These are phyloP conservation scores for Hyaloscypha finlandica DNA, from an alignment of 495 filamentous ascomycete species.

Conservation along the genomic window DNA sequence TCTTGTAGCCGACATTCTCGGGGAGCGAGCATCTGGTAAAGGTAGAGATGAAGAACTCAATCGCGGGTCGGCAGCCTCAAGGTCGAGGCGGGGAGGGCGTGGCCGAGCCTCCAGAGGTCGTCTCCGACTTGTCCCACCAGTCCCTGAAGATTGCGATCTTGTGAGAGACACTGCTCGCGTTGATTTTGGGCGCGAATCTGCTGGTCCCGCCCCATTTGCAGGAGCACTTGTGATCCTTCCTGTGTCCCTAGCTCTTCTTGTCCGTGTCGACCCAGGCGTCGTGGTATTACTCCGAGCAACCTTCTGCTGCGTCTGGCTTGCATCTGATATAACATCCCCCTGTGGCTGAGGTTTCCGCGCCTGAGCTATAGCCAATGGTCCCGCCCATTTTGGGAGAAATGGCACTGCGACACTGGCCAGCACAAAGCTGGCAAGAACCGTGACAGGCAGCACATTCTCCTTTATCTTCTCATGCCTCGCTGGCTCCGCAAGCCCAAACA, in stretches of 20 bases:
- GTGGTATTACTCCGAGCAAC: constrained; percentile 67
- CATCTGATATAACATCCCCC: constrained; percentile 57
- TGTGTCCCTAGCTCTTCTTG: constrained; percentile 34
- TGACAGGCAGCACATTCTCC: constrained; percentile 73
- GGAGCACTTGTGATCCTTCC: constrained; percentile 35
- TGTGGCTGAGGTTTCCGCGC: constrained; percentile 64
- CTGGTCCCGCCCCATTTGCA: constrained; percentile 3
- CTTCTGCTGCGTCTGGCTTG: constrained; percentile 34
- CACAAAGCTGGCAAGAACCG: constrained; percentile 70
- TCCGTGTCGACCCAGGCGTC: constrained; percentile 31
- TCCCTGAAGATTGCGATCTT: constrained; percentile 30
- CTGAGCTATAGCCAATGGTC: constrained; percentile 72
- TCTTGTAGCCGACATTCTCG: constrained; percentile 41
- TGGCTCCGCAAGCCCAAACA: constrained; percentile 67
- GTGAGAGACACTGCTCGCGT: constrained; percentile 22
- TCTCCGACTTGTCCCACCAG: constrained; percentile 26
- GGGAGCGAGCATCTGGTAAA: constrained; percentile 59
- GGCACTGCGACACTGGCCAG: constrained; percentile 61
- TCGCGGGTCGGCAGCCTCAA: constrained; percentile 49
- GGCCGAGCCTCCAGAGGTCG: constrained; percentile 32
- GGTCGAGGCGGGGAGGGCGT: constrained; percentile 40
- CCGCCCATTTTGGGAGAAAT: constrained; percentile 59
- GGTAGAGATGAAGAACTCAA: constrained; percentile 66
- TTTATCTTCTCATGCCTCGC: constrained; percentile 67
- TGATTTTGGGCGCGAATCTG: constrained; percentile 22